phyloP scores from a whole-genome alignment of 1,139 yeast species.

The Fermentozyma sake region DNA sequence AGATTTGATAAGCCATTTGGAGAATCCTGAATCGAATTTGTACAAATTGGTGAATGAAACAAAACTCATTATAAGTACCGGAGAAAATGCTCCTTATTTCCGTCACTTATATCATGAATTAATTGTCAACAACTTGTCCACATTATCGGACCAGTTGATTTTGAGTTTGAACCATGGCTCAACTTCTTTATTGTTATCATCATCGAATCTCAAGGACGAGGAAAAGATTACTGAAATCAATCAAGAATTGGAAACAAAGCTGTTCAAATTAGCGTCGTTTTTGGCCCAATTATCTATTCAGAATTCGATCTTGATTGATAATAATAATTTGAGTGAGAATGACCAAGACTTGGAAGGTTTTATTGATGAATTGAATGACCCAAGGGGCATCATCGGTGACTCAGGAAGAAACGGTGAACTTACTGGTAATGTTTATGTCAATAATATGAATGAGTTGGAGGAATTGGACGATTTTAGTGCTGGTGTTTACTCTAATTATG shows the following conservation, averaged over 20 bases:
- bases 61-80: conserved; percentile 23
- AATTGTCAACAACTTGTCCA: conserved; percentile 24
- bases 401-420: conserved; percentile 5
- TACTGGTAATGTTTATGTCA: conserved; percentile 40
- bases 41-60: conserved; percentile 45
- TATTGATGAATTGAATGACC: conserved; percentile 8
- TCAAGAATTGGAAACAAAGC: conserved; percentile 13
- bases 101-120: conserved; percentile 25
- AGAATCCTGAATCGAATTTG: conserved; percentile 36
- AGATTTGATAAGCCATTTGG: conserved; percentile 35
- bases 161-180: conserved; percentile 6
- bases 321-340: conserved; percentile 30
- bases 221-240: conserved; percentile 16
- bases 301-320: conserved; percentile 51
- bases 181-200: conserved; percentile 6
- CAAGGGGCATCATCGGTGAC: conserved; percentile 4
- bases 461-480: conserved; percentile 88
- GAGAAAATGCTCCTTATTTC: conserved; percentile 15
- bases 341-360: conserved; percentile 41
- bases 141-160: conserved; percentile 26
- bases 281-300: conserved; percentile 68
- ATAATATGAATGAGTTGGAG: conserved; percentile 49
- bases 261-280: conserved; percentile 61
- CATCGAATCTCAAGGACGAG: conserved; percentile 7
- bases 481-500: conserved; percentile 82